Evolutionary conservation across 768 basidiomycete species (phyloP).

Genomic region (Mycena floridula): DNA sequence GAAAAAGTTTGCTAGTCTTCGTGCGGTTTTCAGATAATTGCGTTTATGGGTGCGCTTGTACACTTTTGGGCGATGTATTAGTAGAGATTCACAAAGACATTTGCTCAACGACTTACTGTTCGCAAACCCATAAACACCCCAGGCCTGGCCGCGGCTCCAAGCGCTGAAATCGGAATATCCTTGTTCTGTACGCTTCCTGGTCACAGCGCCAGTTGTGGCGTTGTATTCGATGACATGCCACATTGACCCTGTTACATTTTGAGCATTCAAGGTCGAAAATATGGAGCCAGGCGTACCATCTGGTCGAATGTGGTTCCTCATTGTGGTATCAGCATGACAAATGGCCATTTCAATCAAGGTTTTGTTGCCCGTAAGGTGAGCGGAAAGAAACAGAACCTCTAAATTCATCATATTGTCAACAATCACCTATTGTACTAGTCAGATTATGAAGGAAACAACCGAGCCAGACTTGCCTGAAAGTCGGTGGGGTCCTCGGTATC

Average conservation of each 20-base stretch:
- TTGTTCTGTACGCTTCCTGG: conserved; percentile 27
- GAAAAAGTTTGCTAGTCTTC: conserved; percentile 55
- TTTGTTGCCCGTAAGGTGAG: conserved; percentile 50
- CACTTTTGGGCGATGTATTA: conserved; percentile 39
- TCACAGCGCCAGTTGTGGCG: conserved; percentile 33
- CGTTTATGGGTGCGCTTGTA: conserved; percentile 43
- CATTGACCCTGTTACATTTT: conserved; percentile 16
- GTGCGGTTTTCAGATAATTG: conserved; percentile 55
- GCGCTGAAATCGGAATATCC: conserved; percentile 36
- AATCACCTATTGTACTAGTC: conserved; percentile 45
- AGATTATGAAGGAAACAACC: conserved; percentile 6
- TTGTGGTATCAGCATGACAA: conserved; percentile 60
- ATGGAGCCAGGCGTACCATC: conserved; percentile 38
- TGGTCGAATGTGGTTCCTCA: conserved; percentile 56
- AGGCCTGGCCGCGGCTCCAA: conserved; percentile 41
- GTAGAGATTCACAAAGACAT: not conserved
- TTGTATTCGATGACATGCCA: conserved; percentile 37
- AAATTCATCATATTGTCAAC: conserved; percentile 83
- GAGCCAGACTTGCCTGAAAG: conserved; percentile 37
- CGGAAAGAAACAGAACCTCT: conserved; percentile 59
- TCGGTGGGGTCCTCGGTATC: conserved; percentile 47
- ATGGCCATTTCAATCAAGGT: conserved; percentile 56
- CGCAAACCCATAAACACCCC: conserved; percentile 39
- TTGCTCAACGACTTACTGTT: conserved; percentile 24
- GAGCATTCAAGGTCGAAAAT: not conserved